Evolutionary conservation across 371 early-diverging fungal species (phyloP).

Genomic region (Neoconidiobolus thromboides): DNA sequence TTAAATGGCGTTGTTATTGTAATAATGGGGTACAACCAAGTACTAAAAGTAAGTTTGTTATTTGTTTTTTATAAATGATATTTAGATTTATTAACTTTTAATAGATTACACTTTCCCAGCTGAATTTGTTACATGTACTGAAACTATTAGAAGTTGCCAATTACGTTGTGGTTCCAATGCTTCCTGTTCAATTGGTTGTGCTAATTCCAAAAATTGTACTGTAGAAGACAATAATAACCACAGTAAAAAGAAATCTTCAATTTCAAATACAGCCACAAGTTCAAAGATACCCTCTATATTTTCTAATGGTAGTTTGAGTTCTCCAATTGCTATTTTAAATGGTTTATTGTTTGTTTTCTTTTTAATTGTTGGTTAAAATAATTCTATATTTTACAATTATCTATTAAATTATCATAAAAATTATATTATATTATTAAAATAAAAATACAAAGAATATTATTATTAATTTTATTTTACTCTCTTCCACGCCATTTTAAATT

Average conservation of each 20-base stretch:
- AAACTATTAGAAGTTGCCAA: not conserved
- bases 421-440: too few species aligned
- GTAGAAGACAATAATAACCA: not conserved
- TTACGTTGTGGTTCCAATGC: not conserved
- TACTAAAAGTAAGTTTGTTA: not conserved
- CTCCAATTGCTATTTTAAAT: too few species aligned
- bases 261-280: not conserved
- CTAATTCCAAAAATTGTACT: not conserved
- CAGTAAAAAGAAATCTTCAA: not conserved
- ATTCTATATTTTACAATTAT: too few species aligned
- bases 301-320: too few species aligned
- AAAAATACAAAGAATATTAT: too few species aligned
- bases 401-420: too few species aligned
- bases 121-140: not conserved
- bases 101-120: constrained; percentile 2
- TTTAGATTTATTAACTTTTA: not conserved
- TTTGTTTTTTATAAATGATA: not conserved
- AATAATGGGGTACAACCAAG: not conserved
- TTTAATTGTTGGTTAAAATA: too few species aligned
- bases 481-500: too few species aligned
- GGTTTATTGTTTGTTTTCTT: too few species aligned
- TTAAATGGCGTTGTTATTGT: not conserved
- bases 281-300: too few species aligned
- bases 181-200: not conserved
- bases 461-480: too few species aligned